phyloP scores from a whole-genome alignment of 495 filamentous ascomycete genomes.

The Terfezia boudieri region DNA sequence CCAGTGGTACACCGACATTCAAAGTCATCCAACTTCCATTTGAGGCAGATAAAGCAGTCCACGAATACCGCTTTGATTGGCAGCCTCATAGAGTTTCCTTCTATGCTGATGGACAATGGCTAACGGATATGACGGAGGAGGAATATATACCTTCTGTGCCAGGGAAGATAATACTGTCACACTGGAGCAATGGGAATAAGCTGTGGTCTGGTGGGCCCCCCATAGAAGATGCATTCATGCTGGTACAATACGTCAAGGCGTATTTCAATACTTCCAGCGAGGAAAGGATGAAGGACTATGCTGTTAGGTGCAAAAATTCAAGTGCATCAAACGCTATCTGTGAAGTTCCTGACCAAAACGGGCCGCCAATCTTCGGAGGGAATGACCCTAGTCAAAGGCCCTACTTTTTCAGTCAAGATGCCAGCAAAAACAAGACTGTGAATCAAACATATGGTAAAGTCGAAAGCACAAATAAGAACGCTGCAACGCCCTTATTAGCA shows the following conservation, averaged over 20 bases:
- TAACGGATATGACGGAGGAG: conserved; percentile 31
- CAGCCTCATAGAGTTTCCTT: conserved; percentile 34
- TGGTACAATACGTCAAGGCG: conserved; percentile 42
- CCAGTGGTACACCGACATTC: conserved; percentile 31
- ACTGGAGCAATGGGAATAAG: conserved; percentile 57
- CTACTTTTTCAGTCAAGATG: conserved; percentile 37
- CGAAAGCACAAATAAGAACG: too few species aligned
- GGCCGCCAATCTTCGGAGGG: conserved; percentile 23
- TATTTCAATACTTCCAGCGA: conserved; percentile 50
- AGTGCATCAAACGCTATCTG: conserved; percentile 27
- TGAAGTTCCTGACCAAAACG: conserved; percentile 31
- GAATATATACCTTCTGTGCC: conserved; percentile 30
- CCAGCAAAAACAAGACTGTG: conserved; percentile 26
- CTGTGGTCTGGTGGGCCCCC: conserved; percentile 51
- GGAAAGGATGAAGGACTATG: conserved; percentile 25
- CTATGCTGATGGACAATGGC: conserved; percentile 36
- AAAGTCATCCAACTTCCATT: conserved; percentile 34
- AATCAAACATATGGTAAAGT: conserved; percentile 29
- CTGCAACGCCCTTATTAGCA: too few species aligned
- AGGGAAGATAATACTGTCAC: conserved; percentile 44
- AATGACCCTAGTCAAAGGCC: conserved; percentile 16
- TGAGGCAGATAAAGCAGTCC: conserved; percentile 34
- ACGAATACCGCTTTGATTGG: conserved; percentile 65
- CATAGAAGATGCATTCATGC: conserved; percentile 31
- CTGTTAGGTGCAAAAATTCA: conserved; percentile 26